Evolutionary conservation across 1,139 yeast genomes (phyloP), one percentile per base, ranked within the genome.

Genomic region (Scheffersomyces parashehatae): DNA sequence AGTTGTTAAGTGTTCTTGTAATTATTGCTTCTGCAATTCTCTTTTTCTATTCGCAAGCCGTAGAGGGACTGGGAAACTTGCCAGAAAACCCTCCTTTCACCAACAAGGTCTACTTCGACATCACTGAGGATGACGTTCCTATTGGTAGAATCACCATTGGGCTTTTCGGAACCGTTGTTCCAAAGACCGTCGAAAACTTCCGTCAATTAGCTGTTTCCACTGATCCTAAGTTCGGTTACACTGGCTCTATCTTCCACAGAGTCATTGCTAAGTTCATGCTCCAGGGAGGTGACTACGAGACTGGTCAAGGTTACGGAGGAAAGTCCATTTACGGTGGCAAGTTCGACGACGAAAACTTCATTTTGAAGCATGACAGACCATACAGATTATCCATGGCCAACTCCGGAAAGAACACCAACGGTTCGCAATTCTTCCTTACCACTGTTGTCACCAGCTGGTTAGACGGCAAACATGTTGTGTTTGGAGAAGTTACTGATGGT

Each of bases 71-170:
- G 28, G 48, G 43, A 11, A 69, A 59, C 6, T 54, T 67, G 44
- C 59, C 75, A 3, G 75, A 70, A 35, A 77, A 79, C 55, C 87
- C 88, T 36, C 76, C 75, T 39, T 64, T 85, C 60, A 85, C 93
- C 53, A 73, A 79, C 65, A 85, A 83, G 67, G 97, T 93, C 30
- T 93, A 72, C 70, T 89, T 93, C 56, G 98, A 93, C 60, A 75
- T 93, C 51, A 78, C 84, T 49, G 90, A 88, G 60, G 96, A 88
- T 49, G 96, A 86, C 43, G 73, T 81, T 62, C 70, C 77, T 29
- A 62, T 84, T 42, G 95, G 93, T n/a, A 75, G 82, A 45, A 70
- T 86, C 50, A 79, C 81, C 47, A 68, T 86, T 54, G 95, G 91
- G 0, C 67, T 86, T 47, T 86, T 82, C 58, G 93, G 91, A 28